These are phyloP conservation scores for Amauroascus verrucosus DNA, from an alignment of 2,329 filamentous ascomycete genomes.

Conservation along the genomic window DNA sequence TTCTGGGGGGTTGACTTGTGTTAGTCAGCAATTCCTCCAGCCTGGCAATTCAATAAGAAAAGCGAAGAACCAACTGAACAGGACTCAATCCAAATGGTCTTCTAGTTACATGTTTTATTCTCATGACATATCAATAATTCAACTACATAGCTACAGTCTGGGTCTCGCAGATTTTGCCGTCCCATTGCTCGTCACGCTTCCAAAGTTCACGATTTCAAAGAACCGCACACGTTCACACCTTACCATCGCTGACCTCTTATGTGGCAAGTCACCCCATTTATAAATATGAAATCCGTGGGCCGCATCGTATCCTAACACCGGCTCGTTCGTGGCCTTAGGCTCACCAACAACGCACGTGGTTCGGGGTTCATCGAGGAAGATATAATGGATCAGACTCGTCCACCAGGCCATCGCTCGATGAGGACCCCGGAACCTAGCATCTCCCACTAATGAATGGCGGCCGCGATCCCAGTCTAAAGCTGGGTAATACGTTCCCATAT, in stretches of 20 bases:
- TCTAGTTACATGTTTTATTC: too few relatives aligned
- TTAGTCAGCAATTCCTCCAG: too few relatives aligned
- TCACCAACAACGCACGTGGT: conserved; percentile 50
- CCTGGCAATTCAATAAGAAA: neutral
- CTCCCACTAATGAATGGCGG: conserved; percentile 50
- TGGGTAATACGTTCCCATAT: conserved; percentile 49
- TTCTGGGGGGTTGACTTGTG: too few relatives aligned
- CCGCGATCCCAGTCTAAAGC: conserved; percentile 49
- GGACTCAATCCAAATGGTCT: too few relatives aligned
- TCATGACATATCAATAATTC: neutral
- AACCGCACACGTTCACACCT: conserved; percentile 56
- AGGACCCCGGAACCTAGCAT: conserved; percentile 45
- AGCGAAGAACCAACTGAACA: too few relatives aligned
- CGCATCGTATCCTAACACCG: conserved; percentile 62
- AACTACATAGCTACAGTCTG: conserved; percentile 16
- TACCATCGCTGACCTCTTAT: conserved; percentile 60
- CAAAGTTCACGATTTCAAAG: conserved; percentile 50
- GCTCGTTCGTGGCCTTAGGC: conserved; percentile 60
- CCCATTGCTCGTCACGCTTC: conserved; percentile 19
- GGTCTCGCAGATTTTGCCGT: conserved; percentile 19
- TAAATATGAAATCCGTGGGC: conserved; percentile 62
- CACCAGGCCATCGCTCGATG: conserved; percentile 50
- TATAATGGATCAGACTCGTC: conserved; percentile 48
- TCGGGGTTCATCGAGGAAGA: conserved; percentile 50
- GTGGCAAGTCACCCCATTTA: conserved; percentile 60